A percentile compares a stretch with the other conserved stretches of the same genome.
These are phyloP conservation scores for Hemileia vastatrix DNA, from an alignment of 1,284 basidiomycete genomes.

Conservation along the genomic window DNA sequence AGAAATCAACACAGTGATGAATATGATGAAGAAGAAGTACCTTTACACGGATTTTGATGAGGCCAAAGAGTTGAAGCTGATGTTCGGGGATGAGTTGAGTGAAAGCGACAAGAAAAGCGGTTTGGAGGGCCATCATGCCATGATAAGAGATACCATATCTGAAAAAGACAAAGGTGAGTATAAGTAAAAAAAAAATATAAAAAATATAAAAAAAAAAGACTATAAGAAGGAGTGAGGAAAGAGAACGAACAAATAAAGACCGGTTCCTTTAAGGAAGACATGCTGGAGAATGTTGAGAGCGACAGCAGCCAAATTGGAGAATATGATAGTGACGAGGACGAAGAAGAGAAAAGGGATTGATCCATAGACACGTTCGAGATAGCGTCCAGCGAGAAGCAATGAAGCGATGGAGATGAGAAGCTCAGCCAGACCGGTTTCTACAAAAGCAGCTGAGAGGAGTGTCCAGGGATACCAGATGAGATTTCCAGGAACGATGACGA, in stretches of 20 bases:
- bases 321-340: constrained; percentile 64
- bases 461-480: constrained; percentile 88
- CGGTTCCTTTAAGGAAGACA: constrained; percentile 10
- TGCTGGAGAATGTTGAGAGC: constrained; percentile 67
- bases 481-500: constrained; percentile 72
- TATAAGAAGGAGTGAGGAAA: constrained; percentile 20
- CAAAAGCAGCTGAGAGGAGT: constrained; percentile 70
- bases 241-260: constrained; percentile 10
- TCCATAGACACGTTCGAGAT: constrained; percentile 90
- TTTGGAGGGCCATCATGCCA: constrained; percentile 84
- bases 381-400: constrained; percentile 71
- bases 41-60: constrained; percentile 80
- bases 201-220: constrained; percentile 7
- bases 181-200: constrained; percentile 2
- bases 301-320: constrained; percentile 76
- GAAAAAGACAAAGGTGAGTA: constrained; percentile 3
- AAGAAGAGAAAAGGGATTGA: constrained; percentile 76
- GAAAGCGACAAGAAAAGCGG: constrained; percentile 82
- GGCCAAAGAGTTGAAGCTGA: constrained; percentile 81
- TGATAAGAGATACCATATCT: constrained; percentile 82
- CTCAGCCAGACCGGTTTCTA: constrained; percentile 77
- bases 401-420: constrained; percentile 65
- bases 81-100: constrained; percentile 97
- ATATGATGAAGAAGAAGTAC: constrained; percentile 47
- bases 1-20: constrained; percentile 8